Conservation (phyloP, 148 eudicot species). For the Chenopodium suecicum region DNA sequence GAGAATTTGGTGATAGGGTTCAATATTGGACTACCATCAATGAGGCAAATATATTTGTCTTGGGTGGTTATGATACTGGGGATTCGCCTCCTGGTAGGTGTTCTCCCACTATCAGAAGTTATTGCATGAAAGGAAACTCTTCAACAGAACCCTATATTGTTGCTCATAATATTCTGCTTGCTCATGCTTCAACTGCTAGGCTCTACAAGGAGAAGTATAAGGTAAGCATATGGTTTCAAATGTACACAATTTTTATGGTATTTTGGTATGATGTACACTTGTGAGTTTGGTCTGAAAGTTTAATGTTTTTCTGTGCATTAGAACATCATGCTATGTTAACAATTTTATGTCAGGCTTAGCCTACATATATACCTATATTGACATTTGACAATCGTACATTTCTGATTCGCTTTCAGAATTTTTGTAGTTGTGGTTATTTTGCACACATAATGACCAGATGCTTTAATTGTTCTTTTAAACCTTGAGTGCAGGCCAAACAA, state of each 20-base stretch:
- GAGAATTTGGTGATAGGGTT: constrained; percentile 67
- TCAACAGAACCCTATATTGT: constrained; percentile 55
- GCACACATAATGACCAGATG: not conserved
- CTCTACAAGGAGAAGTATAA: constrained; percentile 41
- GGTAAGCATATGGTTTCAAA: constrained; percentile 20
- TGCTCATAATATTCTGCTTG: constrained; percentile 53
- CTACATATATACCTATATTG: too few relatives aligned
- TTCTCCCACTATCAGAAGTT: constrained; percentile 29
- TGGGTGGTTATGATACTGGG: constrained; percentile 51
- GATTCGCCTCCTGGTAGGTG: constrained; percentile 49
- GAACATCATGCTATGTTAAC: too few relatives aligned
- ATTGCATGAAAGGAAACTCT: constrained; percentile 52
- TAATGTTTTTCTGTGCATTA: too few relatives aligned
- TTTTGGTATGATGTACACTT: too few relatives aligned
- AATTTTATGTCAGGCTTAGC: too few relatives aligned
- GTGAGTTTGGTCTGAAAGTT: too few relatives aligned
- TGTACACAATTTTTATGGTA: not conserved
- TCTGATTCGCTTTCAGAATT: too few relatives aligned
- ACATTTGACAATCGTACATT: too few relatives aligned
- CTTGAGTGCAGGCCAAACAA: constrained; percentile 43
- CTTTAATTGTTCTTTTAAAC: not conserved
- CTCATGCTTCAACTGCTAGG: constrained; percentile 53
- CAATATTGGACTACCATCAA: constrained; percentile 62
- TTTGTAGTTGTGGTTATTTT: too few relatives aligned
- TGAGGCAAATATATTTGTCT: constrained; percentile 46